A percentile compares a stretch with the other conserved stretches of the same genome.
Conservation (phyloP, 2,329 filamentous ascomycete genomes). For the Pseudogymnoascus sp. region DNA sequence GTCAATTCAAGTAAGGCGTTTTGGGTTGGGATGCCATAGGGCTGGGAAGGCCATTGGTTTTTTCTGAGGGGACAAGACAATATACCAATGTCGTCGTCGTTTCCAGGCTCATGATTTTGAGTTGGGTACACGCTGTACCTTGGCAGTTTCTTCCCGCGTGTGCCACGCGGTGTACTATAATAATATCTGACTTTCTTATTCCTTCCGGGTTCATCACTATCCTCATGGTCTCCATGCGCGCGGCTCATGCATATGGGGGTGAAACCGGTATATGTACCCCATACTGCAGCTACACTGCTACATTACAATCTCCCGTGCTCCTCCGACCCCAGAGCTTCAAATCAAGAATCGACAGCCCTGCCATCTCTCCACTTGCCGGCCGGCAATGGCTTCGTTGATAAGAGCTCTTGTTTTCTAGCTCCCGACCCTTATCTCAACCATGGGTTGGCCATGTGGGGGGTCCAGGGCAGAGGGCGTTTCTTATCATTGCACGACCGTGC, state of each 20-base stretch:
- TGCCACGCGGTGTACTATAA: constrained; percentile 4
- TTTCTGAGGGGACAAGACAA: constrained; percentile 3
- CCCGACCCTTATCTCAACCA: neutral
- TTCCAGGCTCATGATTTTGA: neutral
- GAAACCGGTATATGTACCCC: constrained; percentile 2
- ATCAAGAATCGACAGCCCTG: neutral
- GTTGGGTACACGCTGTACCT: neutral
- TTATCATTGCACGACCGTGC: neutral
- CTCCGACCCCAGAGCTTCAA: neutral
- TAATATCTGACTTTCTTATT: constrained; percentile 4
- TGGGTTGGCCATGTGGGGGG: neutral
- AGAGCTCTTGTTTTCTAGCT: constrained; percentile 6
- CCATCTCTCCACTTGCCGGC: neutral
- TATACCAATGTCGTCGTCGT: neutral
- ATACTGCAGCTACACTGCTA: neutral
- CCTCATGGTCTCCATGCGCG: constrained; percentile 3
- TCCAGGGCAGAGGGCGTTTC: neutral
- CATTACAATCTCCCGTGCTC: neutral
- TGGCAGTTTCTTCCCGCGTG: neutral
- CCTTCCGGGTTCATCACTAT: neutral
- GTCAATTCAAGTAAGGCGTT: neutral
- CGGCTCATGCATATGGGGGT: neutral
- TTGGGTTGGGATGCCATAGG: constrained; percentile 1
- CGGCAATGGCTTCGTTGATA: constrained; percentile 5
- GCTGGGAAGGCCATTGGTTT: neutral